Percentiles rank a stretch among this genome's conserved stretches.
Evolutionary conservation across 2,329 filamentous ascomycete genomes (phyloP).

Genomic region (Xylaria sp.): DNA sequence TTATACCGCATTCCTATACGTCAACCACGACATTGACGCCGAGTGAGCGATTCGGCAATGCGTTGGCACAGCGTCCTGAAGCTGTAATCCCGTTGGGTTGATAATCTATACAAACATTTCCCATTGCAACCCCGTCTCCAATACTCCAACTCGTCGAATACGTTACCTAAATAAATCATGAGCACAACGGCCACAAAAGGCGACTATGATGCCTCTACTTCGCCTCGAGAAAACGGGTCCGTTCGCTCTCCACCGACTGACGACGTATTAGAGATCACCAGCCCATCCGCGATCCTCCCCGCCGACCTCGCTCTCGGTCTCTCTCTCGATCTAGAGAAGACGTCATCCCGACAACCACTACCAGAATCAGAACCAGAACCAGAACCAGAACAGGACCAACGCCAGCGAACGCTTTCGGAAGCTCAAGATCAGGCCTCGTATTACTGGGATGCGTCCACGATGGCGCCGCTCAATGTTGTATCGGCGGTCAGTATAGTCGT

Average conservation of each 20-base stretch:
- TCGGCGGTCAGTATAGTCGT: constrained; percentile 60
- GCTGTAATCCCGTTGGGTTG: constrained; percentile 19
- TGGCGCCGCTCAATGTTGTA: constrained; percentile 65
- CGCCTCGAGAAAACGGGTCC: constrained; percentile 23
- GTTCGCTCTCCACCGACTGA: constrained; percentile 39
- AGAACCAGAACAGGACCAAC: constrained; percentile 6
- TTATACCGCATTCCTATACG: constrained; percentile 15
- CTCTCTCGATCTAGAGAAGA: constrained; percentile 39
- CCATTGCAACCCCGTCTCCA: constrained; percentile 12
- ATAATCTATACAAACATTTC: constrained; percentile 15
- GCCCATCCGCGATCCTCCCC: constrained; percentile 38
- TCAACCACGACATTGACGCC: constrained; percentile 21
- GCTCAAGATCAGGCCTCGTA: constrained; percentile 52
- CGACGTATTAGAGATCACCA: constrained; percentile 39
- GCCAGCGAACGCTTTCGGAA: constrained; percentile 17
- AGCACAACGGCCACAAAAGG: constrained; percentile 27
- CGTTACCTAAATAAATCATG: constrained; percentile 34
- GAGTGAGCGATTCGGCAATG: constrained; percentile 6
- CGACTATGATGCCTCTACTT: constrained; percentile 28
- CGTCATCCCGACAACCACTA: constrained; percentile 14
- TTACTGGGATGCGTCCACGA: constrained; percentile 67
- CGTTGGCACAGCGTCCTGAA: constrained; percentile 4
- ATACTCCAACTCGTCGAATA: too few relatives aligned
- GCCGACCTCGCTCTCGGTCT: constrained; percentile 44
- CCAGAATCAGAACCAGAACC: constrained; percentile 6